These are phyloP conservation scores for Ascoidea asiatica DNA, from an alignment of 805 yeast species.

Conservation along the genomic window DNA sequence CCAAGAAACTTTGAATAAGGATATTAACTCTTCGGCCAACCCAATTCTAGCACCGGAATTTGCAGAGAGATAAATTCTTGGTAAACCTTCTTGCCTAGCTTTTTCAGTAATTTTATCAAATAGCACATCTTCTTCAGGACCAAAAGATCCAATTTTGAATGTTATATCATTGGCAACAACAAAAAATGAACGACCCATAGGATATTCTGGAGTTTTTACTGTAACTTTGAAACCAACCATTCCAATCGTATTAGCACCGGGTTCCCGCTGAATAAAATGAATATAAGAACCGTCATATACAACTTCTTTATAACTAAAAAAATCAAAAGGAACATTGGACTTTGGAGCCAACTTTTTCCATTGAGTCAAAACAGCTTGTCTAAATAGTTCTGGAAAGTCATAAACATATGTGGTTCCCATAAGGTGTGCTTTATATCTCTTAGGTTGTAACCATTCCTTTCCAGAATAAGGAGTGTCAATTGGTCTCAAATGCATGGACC, in stretches of 20 bases:
- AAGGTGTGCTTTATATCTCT: slow-evolving; percentile 94
- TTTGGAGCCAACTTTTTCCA: slow-evolving; percentile 62
- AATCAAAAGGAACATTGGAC: slow-evolving; percentile 57
- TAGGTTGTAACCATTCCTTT: slow-evolving; percentile 96
- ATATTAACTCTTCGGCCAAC: slow-evolving; percentile 89
- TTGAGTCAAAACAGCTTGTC: slow-evolving; percentile 73
- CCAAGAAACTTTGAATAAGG: slow-evolving; percentile 89
- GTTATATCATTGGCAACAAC: slow-evolving; percentile 96
- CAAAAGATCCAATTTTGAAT: slow-evolving; percentile 96
- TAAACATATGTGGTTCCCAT: slow-evolving; percentile 98
- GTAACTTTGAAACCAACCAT: slow-evolving; percentile 93
- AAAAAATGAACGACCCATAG: slow-evolving; percentile 87
- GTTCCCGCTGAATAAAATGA: slow-evolving; percentile 85
- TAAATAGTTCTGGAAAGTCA: slow-evolving; percentile 97
- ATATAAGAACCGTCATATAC: slow-evolving; percentile 70
- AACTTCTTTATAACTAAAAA: slow-evolving; percentile 69
- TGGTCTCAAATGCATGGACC: slow-evolving; percentile 94
- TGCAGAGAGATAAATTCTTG: slow-evolving; percentile 91
- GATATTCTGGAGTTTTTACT: slow-evolving; percentile 93
- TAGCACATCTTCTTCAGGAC: slow-evolving; percentile 89
- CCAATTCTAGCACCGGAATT: slow-evolving; percentile 99
- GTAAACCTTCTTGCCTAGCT: slow-evolving; percentile 84
- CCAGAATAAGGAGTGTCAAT: slow-evolving; percentile 95
- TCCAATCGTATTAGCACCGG: slow-evolving; percentile 92
- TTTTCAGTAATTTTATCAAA: slow-evolving; percentile 87